These are phyloP conservation scores for Aspergillus arachidicola DNA, from an alignment of 2,329 filamentous ascomycete genomes.

Conservation along the genomic window DNA sequence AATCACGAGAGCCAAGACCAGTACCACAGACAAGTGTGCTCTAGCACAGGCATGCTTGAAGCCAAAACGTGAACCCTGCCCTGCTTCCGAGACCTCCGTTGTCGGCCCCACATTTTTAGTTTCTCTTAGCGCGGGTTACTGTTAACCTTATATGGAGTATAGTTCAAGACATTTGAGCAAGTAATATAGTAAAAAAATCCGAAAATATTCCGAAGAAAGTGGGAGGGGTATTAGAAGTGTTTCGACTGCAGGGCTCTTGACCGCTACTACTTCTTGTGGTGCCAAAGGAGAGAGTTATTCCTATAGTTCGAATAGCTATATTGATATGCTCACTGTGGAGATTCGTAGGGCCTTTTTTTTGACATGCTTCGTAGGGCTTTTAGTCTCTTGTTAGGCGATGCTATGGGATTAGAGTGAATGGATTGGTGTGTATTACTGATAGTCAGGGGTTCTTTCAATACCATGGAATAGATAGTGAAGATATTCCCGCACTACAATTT, in stretches of 20 bases:
- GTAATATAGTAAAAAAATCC: too few species aligned
- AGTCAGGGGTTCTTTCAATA: not conserved
- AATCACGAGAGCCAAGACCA: too few species aligned
- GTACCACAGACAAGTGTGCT: too few species aligned
- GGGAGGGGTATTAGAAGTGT: too few species aligned
- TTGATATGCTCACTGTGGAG: not conserved
- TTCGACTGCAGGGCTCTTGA: not conserved
- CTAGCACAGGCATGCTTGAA: too few species aligned
- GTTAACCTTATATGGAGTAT: not conserved
- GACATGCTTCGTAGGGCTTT: too few species aligned
- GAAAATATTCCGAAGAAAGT: not conserved
- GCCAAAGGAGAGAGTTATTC: too few species aligned
- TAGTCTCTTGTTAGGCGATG: not conserved
- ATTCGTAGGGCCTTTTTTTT: not conserved
- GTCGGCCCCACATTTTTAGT: not conserved
- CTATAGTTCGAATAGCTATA: not conserved
- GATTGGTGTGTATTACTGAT: fast-evolving
- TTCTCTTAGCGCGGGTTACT: not conserved
- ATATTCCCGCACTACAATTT: not conserved
- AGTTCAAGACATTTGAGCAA: not conserved
- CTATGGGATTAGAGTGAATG: fast-evolving
- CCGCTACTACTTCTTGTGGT: not conserved
- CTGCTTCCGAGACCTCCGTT: not conserved
- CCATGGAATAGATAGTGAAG: not conserved
- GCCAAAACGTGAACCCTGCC: too few species aligned